Conservation (phyloP, 192 early-diverging fungal genomes). For the Linnemannia exigua region DNA sequence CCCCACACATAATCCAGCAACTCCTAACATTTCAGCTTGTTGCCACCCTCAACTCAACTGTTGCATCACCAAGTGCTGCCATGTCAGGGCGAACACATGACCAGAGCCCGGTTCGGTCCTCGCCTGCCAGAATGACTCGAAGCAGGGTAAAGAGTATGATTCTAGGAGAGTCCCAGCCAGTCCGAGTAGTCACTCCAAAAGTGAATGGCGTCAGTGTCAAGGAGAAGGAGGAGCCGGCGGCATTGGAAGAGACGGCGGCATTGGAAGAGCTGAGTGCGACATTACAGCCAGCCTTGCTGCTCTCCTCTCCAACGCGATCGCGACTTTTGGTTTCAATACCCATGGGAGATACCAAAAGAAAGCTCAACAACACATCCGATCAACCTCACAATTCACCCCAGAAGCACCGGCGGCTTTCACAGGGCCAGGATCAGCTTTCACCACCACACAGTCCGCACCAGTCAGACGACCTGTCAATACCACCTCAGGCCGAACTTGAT, state of each 20-base stretch:
- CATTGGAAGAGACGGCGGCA: not conserved
- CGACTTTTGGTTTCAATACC: constrained; percentile 26
- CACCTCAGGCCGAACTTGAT: not conserved
- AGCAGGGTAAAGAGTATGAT: not conserved
- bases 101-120: not conserved
- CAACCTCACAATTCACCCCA: not conserved
- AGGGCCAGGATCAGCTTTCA: not conserved
- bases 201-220: constrained; percentile 7
- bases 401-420: constrained; percentile 17
- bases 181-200: not conserved
- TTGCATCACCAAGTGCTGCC: not conserved
- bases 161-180: not conserved
- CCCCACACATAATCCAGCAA: not conserved
- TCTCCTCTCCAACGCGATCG: not conserved
- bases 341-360: constrained; percentile 5
- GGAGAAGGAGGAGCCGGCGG: constrained; percentile 1
- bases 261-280: not conserved
- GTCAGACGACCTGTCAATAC: not conserved
- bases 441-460: not conserved
- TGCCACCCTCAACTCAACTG: not conserved
- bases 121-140: not conserved
- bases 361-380: not conserved
- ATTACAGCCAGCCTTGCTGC: not conserved
- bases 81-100: constrained; percentile 4
- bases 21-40: not conserved